Evolutionary conservation across 352 stramenopile species (phyloP).

Genomic region (Pseudoperonospora humuli): DNA sequence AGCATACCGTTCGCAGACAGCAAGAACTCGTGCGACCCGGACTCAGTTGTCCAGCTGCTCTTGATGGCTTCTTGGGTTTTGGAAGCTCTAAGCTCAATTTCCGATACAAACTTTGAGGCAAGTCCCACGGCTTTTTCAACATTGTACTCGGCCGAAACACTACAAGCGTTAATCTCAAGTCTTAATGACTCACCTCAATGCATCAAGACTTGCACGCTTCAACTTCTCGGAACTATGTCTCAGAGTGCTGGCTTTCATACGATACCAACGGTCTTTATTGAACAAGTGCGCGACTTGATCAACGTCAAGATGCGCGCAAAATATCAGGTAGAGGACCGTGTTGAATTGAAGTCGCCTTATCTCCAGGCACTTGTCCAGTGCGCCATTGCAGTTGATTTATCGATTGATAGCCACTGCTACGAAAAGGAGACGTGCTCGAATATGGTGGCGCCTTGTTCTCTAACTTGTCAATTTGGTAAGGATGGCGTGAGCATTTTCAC

Average conservation of each 20-base stretch:
- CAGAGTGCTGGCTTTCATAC: slow-evolving; percentile 33
- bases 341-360: slow-evolving; percentile 53
- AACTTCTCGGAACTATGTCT: slow-evolving; percentile 35
- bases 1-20: neutral
- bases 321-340: slow-evolving; percentile 35
- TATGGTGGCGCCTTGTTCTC: neutral
- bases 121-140: slow-evolving; percentile 11
- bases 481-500: slow-evolving; percentile 7
- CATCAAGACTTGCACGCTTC: slow-evolving; percentile 32
- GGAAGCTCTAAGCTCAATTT: slow-evolving; percentile 17
- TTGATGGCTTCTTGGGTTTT: slow-evolving; percentile 36
- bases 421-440: neutral
- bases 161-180: slow-evolving; percentile 28
- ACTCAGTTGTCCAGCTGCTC: slow-evolving; percentile 21
- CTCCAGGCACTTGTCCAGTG: slow-evolving; percentile 56
- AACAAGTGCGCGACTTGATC: slow-evolving; percentile 33
- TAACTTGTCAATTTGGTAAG: slow-evolving; percentile 4
- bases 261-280: slow-evolving; percentile 30
- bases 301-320: slow-evolving; percentile 45
- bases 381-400: slow-evolving; percentile 45
- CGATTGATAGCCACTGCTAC: slow-evolving; percentile 35
- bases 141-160: slow-evolving; percentile 26
- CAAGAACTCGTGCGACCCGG: neutral
- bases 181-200: slow-evolving; percentile 34
- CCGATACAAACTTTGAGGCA: slow-evolving; percentile 4